Conservation (phyloP, 75 land plant species). For the Chamaecyparis obtusa region DNA sequence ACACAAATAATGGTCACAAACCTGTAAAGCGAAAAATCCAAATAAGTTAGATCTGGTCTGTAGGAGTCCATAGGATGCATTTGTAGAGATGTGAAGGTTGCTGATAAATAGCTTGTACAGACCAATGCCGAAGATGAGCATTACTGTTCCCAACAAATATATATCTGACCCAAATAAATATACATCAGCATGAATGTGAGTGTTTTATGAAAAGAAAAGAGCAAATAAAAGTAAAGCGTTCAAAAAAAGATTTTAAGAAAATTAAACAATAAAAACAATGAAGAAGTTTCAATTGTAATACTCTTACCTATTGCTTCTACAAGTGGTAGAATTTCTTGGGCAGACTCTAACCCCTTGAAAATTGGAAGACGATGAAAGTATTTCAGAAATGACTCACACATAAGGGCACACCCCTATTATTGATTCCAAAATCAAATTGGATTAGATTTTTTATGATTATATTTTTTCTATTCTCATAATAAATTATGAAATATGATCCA, state of each 20-base stretch:
- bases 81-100: conserved; percentile 39
- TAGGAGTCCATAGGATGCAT: conserved; percentile 3
- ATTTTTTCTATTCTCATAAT: too few species aligned
- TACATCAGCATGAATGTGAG: too few species aligned
- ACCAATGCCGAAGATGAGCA: conserved; percentile 93
- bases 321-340: neutral
- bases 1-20: neutral
- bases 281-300: neutral
- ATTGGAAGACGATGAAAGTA: neutral
- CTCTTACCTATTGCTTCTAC: neutral
- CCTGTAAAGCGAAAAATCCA: conserved; percentile 69
- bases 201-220: too few species aligned
- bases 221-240: too few species aligned
- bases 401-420: neutral
- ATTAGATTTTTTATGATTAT: neutral
- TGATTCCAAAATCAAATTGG: neutral
- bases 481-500: too few species aligned
- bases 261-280: too few species aligned
- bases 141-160: conserved; percentile 81
- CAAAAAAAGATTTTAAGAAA: neutral
- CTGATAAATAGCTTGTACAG: conserved; percentile 84
- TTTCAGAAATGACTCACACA: neutral
- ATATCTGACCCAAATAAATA: conserved; percentile 43
- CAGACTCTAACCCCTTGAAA: neutral
- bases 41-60: conserved; percentile 57